Conservation (phyloP, 2,329 filamentous ascomycete species). For the Chaetomium sp. region DNA sequence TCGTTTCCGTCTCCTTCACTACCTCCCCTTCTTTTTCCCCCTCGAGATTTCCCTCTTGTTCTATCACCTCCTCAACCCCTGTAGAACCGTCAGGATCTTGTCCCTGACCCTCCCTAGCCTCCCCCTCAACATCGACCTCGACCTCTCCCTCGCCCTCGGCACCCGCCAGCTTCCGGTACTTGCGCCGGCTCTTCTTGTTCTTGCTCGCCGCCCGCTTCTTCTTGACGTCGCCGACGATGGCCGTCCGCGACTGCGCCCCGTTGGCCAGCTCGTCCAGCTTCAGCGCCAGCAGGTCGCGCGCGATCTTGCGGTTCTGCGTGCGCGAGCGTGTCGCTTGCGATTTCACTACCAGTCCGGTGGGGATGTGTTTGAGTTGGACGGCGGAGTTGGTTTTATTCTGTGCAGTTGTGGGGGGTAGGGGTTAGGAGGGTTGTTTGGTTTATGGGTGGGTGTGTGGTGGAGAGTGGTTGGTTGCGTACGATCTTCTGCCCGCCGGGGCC, state of each 20-base stretch:
- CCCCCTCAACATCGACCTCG: neutral
- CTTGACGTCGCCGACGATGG: constrained; percentile 64
- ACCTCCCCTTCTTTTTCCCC: neutral
- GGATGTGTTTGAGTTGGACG: constrained; percentile 86
- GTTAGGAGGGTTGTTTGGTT: neutral
- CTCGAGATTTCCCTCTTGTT: neutral
- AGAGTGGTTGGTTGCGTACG: constrained; percentile 49
- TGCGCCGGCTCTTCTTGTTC: constrained; percentile 79
- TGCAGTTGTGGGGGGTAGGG: neutral
- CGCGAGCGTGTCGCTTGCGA: constrained; percentile 88
- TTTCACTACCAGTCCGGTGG: constrained; percentile 91
- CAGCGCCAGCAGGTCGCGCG: constrained; percentile 74
- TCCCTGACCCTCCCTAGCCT: neutral
- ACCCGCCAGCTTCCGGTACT: constrained; percentile 67
- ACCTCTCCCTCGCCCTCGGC: constrained; percentile 40
- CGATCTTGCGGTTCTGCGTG: constrained; percentile 83
- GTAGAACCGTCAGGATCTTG: no score
- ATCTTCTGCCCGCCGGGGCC: constrained; percentile 97
- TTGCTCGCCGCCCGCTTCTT: constrained; percentile 73
- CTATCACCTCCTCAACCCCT: no score
- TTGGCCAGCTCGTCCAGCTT: constrained; percentile 71
- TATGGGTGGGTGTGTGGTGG: neutral
- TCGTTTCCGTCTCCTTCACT: neutral
- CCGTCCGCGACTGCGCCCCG: constrained; percentile 68
- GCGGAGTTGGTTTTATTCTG: constrained; percentile 96